Percentiles rank a stretch among this genome's conserved stretches.
Evolutionary conservation across 139 green algal genomes (phyloP).

Genomic region (Microglena sp.): DNA sequence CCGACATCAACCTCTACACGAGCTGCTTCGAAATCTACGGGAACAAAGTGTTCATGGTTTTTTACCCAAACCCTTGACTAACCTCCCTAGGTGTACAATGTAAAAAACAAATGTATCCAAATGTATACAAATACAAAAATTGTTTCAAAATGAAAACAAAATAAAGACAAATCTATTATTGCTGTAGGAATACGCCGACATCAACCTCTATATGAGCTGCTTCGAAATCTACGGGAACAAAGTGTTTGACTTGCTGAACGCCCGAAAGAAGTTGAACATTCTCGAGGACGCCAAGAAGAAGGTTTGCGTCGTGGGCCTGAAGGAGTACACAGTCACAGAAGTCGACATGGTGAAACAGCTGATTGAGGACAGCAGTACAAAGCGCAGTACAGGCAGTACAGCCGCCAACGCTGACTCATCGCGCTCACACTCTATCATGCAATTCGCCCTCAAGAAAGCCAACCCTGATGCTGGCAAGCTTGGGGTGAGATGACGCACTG

Average conservation of each 20-base stretch:
- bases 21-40: slow-evolving; percentile 97
- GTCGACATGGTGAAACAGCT: slow-evolving; percentile 57
- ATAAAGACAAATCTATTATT: too few relatives aligned
- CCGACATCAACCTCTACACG: slow-evolving; percentile 48
- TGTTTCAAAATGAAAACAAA: too few relatives aligned
- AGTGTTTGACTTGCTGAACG: slow-evolving; percentile 91
- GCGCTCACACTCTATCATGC: slow-evolving; percentile 91
- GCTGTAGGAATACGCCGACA: slow-evolving; percentile 31
- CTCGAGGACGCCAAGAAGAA: slow-evolving; percentile 84
- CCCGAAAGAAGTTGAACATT: slow-evolving; percentile 77
- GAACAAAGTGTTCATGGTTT: too few relatives aligned
- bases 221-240: slow-evolving; percentile 99
- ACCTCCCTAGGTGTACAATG: too few relatives aligned
- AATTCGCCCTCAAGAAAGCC: slow-evolving; percentile 69
- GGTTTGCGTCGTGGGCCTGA: slow-evolving; percentile 76
- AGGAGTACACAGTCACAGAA: slow-evolving; percentile 47
- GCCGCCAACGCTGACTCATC: slow-evolving; percentile 94
- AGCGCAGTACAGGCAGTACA: slow-evolving; percentile 79
- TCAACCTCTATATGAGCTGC: slow-evolving; percentile 64
- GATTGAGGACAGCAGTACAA: slow-evolving; percentile 62
- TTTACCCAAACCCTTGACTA: too few relatives aligned
- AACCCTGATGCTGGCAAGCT: background rate
- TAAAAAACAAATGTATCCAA: too few relatives aligned
- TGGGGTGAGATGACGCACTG: too few relatives aligned
- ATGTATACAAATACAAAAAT: too few relatives aligned